Evolutionary conservation across 352 stramenopile species (phyloP).

Genomic region (Phytophthora fragariaefolia): DNA sequence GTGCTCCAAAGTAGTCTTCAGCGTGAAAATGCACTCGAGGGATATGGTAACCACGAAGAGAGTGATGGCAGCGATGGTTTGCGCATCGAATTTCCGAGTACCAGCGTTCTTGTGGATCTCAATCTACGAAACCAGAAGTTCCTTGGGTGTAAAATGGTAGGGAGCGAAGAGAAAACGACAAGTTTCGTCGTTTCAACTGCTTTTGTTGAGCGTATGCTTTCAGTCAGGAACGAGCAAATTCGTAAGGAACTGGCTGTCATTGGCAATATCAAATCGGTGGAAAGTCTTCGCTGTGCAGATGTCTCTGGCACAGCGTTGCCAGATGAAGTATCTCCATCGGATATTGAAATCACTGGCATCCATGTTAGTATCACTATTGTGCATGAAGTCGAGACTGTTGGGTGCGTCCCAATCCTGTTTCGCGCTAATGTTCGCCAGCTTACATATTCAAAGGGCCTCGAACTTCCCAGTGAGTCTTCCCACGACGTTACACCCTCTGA

Average conservation of each 20-base stretch:
- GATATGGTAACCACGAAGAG: background rate
- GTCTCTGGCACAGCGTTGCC: background rate
- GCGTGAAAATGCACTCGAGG: background rate
- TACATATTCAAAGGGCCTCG: conserved; percentile 6
- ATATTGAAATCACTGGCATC: conserved; percentile 34
- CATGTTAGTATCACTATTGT: conserved; percentile 26
- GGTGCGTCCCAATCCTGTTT: conserved; percentile 26
- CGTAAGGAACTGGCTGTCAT: conserved; percentile 6
- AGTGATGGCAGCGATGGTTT: conserved; percentile 12
- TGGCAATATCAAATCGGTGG: background rate
- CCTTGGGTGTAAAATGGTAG: conserved; percentile 48
- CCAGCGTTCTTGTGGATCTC: conserved; percentile 32
- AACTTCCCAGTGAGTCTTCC: background rate
- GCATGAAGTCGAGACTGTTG: conserved; percentile 24
- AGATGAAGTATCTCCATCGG: background rate
- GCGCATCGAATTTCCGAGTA: conserved; percentile 32
- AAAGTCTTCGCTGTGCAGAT: background rate
- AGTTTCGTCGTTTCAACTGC: conserved; percentile 45
- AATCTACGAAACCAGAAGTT: conserved; percentile 36
- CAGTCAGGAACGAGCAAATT: conserved; percentile 51
- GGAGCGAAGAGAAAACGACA: conserved; percentile 37
- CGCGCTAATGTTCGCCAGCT: conserved; percentile 21
- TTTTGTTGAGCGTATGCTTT: conserved; percentile 50
- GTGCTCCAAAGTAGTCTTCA: conserved; percentile 19
- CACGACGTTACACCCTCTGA: background rate